Conservation (phyloP, 1,284 basidiomycete species). For the Tetrapyrgos nigripes region DNA sequence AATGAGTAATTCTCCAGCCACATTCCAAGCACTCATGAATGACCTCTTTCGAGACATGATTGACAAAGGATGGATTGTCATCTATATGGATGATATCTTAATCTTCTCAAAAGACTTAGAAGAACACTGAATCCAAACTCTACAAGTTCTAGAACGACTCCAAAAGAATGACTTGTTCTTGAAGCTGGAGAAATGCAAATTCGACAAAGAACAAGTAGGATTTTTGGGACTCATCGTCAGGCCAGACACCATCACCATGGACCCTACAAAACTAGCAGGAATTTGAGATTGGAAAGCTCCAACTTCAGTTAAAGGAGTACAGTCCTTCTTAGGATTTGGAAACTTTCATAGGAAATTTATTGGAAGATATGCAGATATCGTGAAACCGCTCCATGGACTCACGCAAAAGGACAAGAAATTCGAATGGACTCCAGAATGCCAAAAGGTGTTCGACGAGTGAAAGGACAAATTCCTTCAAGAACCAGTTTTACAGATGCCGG, state of each 20-base stretch:
- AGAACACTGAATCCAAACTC: conserved; percentile 25
- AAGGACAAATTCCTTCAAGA: background rate
- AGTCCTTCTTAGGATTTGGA: too few relatives aligned
- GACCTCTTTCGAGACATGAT: too few relatives aligned
- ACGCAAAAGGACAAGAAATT: conserved; percentile 13
- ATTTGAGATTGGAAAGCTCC: too few relatives aligned
- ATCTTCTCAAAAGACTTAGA: conserved; percentile 22
- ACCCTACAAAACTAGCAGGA: too few relatives aligned
- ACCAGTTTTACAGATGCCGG: background rate
- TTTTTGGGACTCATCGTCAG: conserved; percentile 45
- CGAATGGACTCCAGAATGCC: background rate
- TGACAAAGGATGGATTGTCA: conserved; percentile 16
- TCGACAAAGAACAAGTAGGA: conserved; percentile 33
- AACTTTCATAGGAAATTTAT: too few relatives aligned
- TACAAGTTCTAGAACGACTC: conserved; percentile 41
- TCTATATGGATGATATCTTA: too few relatives aligned
- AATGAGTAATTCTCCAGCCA: too few relatives aligned
- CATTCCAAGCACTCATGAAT: too few relatives aligned
- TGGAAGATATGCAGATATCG: too few relatives aligned
- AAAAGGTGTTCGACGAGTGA: conserved; percentile 1
- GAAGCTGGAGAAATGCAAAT: conserved; percentile 47
- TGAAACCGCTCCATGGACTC: conserved; percentile 31
- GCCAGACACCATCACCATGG: too few relatives aligned
- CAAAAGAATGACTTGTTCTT: conserved; percentile 35
- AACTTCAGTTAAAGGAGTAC: too few relatives aligned